Evolutionary conservation across 169 alveolate species (phyloP).

Genomic region (Plasmodium vivax): DNA sequence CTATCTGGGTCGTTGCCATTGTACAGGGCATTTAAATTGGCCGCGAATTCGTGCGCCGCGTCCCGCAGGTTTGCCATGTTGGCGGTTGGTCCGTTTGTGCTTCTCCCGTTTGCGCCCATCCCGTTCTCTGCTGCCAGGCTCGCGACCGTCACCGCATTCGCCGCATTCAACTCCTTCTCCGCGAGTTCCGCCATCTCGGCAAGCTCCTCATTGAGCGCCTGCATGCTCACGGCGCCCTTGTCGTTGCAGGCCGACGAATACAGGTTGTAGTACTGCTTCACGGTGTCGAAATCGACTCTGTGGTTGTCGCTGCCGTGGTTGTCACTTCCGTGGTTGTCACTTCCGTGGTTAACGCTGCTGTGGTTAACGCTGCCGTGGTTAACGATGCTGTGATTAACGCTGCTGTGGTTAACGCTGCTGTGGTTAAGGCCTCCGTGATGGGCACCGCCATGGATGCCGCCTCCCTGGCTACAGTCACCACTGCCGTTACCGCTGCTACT

Average conservation of each 20-base stretch:
- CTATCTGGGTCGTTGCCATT: background rate
- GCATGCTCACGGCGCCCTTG: background rate
- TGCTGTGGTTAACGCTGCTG: background rate
- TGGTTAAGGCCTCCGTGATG: background rate
- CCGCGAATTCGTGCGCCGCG: background rate
- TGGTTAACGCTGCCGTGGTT: background rate
- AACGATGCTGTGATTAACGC: background rate
- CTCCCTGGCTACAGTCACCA: background rate
- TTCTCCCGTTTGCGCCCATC: no score
- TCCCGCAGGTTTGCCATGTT: background rate
- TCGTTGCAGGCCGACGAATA: slow-evolving; percentile 5
- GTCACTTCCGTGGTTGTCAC: background rate
- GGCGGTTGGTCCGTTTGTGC: no score
- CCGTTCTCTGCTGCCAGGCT: background rate
- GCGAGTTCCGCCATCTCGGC: background rate
- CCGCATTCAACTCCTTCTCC: background rate
- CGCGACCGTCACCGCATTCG: background rate
- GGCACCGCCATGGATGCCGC: background rate
- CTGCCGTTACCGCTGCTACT: background rate
- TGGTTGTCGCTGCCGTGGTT: background rate
- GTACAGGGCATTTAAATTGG: slow-evolving; percentile 6
- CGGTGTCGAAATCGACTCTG: slow-evolving; percentile 19
- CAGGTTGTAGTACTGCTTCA: slow-evolving; percentile 42
- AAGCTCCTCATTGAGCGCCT: background rate
- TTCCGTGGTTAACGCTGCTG: background rate